Base-by-base conservation (phyloP, 2,329 filamentous ascomycete species). In the Plenodomus tracheiphilus region DNA sequence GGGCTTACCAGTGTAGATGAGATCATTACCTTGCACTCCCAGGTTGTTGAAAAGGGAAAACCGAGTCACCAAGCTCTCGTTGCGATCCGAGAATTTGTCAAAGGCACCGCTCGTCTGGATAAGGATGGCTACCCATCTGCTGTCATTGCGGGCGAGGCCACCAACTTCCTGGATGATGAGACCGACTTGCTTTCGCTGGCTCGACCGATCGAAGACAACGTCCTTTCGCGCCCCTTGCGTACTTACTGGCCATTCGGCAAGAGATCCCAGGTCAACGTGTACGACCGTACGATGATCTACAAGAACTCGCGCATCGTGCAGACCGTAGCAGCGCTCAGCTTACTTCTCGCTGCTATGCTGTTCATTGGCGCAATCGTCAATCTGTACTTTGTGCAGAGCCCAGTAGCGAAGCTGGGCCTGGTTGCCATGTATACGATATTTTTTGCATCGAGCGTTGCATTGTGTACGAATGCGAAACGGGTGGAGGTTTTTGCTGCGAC, bases 401-500 rank as follows among this genome's bases (percentile, higher is more conserved):
- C 47, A 6, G 55, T 45, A 35, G 49, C 51, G 8, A 61, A 59
- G 44, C 42, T 65, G 1, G 56, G 51, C 0, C 30, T 66, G 11
- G 37, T 66, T 15, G 59, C 57, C 2, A 45, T 54, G 39, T 64
- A 57, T 21, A 65, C 58, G 1, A 15, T 52, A 9, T 40, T 66
- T 1, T 67, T 68, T 21, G 61, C 60, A 3, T 10, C 53, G 5
- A 67, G 58, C 44, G 47, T 66, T 1, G 43, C 41, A 2, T 17
- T 60, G 7, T 53, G 60, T 28, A 62, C 56, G 0, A 65, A 55
- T 25, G 59, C 60, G 22, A 48, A 43, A 41, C 49, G 58, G 20
- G 51, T 53, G 3, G 61, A 65, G n/a, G 49, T 67, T 2, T 65
- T 66, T 43, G 60, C 55, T 16, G 52, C 62, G 25, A 62, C 62